Conservation (phyloP, 2,329 filamentous ascomycete genomes). For the Fusarium siculi region DNA sequence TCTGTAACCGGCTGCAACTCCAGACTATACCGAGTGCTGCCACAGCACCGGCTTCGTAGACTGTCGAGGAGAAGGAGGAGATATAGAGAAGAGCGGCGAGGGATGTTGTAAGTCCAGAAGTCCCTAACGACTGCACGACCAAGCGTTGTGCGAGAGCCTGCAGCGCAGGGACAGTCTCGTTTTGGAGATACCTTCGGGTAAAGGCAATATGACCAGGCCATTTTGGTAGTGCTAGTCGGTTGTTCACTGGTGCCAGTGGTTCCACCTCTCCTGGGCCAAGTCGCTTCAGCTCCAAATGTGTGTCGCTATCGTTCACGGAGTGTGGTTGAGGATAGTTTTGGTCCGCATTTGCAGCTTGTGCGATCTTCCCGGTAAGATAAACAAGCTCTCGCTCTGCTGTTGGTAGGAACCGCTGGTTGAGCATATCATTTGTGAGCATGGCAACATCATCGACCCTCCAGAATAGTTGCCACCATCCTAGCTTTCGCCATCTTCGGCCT, state of each 20-base stretch:
- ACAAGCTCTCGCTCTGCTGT: slow-evolving; percentile 84
- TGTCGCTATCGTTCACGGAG: slow-evolving; percentile 24
- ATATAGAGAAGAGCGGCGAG: slow-evolving; percentile 68
- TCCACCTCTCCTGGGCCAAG: slow-evolving; percentile 43
- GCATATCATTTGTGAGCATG: slow-evolving; percentile 82
- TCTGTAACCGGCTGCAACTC: slow-evolving; percentile 69
- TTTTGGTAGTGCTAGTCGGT: slow-evolving; percentile 50
- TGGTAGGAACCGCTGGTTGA: slow-evolving; percentile 80
- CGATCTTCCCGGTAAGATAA: slow-evolving; percentile 81
- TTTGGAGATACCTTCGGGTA: slow-evolving; percentile 73
- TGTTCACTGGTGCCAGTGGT: slow-evolving; percentile 36
- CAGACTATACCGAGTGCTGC: slow-evolving; percentile 70
- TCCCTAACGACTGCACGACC: slow-evolving; percentile 79
- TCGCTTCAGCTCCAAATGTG: slow-evolving; percentile 21
- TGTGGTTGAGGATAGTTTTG: slow-evolving; percentile 52
- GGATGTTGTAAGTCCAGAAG: slow-evolving; percentile 70
- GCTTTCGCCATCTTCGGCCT: slow-evolving; percentile 79
- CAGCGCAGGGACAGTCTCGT: slow-evolving; percentile 74
- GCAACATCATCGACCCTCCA: slow-evolving; percentile 94
- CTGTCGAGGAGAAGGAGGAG: slow-evolving; percentile 61
- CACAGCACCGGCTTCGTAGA: slow-evolving; percentile 72
- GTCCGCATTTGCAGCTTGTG: slow-evolving; percentile 54
- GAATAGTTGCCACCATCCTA: slow-evolving; percentile 95
- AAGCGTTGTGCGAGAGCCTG: slow-evolving; percentile 79
- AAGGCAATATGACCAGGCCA: slow-evolving; percentile 82